Percentiles rank a stretch among this genome's conserved stretches.
Conservation (phyloP, 148 eudicot genomes). For the Rhododendron mucronatum region DNA sequence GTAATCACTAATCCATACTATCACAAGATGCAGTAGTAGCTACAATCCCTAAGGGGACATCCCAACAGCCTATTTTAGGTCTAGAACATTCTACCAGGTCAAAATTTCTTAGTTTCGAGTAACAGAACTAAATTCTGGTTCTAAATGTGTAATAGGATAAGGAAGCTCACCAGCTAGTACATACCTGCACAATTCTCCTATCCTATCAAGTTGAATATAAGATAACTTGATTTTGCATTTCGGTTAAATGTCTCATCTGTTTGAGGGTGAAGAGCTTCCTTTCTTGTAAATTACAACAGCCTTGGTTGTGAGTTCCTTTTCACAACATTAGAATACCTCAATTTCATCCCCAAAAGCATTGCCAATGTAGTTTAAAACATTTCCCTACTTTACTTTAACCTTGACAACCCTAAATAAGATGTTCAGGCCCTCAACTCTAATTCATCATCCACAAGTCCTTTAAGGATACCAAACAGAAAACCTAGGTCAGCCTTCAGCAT, state of each 20-base stretch:
- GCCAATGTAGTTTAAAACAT: background rate
- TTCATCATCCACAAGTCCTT: background rate
- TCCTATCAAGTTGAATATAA: background rate
- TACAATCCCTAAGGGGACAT: background rate
- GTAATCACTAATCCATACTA: background rate
- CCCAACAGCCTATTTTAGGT: background rate
- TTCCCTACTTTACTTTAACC: background rate
- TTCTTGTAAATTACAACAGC: background rate
- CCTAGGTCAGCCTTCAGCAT: constrained; percentile 1
- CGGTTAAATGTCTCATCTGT: background rate
- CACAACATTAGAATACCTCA: background rate
- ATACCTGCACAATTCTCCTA: background rate
- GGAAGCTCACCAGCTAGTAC: background rate
- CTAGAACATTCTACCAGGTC: background rate
- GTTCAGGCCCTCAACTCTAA: background rate
- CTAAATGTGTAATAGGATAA: background rate
- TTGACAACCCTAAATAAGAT: background rate
- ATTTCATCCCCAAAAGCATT: background rate
- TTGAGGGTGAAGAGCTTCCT: background rate
- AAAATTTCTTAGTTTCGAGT: background rate
- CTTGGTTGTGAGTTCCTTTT: background rate
- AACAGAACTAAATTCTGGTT: background rate
- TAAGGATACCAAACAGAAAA: background rate
- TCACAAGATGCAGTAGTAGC: background rate
- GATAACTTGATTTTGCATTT: background rate